phyloP scores from a whole-genome alignment of 805 yeast genomes.

The Starmerella vaccinii region DNA sequence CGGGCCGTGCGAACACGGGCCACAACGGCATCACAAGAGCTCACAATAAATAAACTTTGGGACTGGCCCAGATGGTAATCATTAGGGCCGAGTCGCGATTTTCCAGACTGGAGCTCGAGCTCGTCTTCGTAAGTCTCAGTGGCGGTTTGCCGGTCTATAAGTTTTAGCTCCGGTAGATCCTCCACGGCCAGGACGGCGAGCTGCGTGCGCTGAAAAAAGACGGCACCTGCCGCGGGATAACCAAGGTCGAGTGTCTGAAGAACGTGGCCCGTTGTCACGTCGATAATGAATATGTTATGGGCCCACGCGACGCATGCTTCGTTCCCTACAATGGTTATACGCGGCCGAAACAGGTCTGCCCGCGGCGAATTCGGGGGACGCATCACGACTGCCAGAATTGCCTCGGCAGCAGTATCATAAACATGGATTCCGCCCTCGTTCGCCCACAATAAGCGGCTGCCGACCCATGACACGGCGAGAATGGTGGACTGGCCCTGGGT shows the following conservation, averaged over 20 bases:
- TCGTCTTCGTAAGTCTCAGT: constrained; percentile 73
- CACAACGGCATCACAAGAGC: constrained; percentile 72
- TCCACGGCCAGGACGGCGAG: constrained; percentile 16
- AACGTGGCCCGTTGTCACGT: constrained; percentile 12
- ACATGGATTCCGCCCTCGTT: constrained; percentile 69
- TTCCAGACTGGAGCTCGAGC: constrained; percentile 46
- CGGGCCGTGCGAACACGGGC: constrained; percentile 58
- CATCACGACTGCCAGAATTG: constrained; percentile 42
- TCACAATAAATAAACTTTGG: constrained; percentile 52
- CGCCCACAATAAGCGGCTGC: constrained; percentile 69
- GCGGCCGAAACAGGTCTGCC: constrained; percentile 78
- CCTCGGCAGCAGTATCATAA: constrained; percentile 46
- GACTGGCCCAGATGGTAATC: constrained; percentile 42
- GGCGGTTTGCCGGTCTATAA: constrained; percentile 55
- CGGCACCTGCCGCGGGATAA: constrained; percentile 16
- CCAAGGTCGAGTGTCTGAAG: background rate
- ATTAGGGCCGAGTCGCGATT: constrained; percentile 55
- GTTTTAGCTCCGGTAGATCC: constrained; percentile 52
- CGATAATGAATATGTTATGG: constrained; percentile 58
- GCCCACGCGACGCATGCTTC: constrained; percentile 76
- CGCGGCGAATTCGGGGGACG: constrained; percentile 49
- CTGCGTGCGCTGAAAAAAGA: constrained; percentile 10
- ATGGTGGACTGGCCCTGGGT: constrained; percentile 41
- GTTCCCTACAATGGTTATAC: constrained; percentile 48
- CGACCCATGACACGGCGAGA: constrained; percentile 48